Percentiles rank a stretch among this genome's conserved stretches.
These are phyloP conservation scores for Mrakia blollopis DNA, from an alignment of 768 basidiomycete genomes.

Conservation along the genomic window DNA sequence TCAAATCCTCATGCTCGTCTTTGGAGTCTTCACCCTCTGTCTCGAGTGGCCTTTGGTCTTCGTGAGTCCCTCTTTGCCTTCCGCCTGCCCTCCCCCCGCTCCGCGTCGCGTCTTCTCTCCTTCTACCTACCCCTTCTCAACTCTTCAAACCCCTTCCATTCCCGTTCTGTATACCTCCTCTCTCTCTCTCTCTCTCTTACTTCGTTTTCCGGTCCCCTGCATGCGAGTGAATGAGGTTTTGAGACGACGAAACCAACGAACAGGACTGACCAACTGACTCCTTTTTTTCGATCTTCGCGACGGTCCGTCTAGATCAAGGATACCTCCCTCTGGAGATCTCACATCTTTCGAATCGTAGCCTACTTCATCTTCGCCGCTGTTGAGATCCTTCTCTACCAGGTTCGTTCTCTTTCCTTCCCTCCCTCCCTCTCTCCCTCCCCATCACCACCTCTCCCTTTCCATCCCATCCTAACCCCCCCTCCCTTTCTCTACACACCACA, in stretches of 20 bases:
- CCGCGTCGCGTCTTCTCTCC: too few species aligned
- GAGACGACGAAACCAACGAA: neutral
- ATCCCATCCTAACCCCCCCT: slow-evolving; percentile 50
- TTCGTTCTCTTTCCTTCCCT: slow-evolving; percentile 40
- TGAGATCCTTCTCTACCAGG: slow-evolving; percentile 71
- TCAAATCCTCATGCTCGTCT: slow-evolving; percentile 61
- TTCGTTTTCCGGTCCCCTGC: neutral
- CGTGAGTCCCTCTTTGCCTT: slow-evolving; percentile 23
- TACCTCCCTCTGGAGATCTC: slow-evolving; percentile 60
- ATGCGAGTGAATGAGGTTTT: too few species aligned
- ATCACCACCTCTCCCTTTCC: neutral
- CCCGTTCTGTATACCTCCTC: neutral
- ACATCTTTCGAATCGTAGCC: slow-evolving; percentile 58
- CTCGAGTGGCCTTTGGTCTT: slow-evolving; percentile 67
- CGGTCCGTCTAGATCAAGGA: slow-evolving; percentile 35
- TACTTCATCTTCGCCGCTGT: slow-evolving; percentile 62
- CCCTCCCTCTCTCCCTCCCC: neutral
- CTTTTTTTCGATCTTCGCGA: slow-evolving; percentile 46
- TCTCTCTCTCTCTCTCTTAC: neutral
- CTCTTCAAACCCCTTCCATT: neutral
- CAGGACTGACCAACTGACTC: too few species aligned
- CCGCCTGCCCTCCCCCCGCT: too few species aligned
- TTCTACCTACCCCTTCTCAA: neutral
- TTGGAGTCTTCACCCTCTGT: slow-evolving; percentile 58
- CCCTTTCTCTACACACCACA: neutral